Evolutionary conservation across 345 rosid genomes (phyloP).

Genomic region (Hibiscus syriacus): DNA sequence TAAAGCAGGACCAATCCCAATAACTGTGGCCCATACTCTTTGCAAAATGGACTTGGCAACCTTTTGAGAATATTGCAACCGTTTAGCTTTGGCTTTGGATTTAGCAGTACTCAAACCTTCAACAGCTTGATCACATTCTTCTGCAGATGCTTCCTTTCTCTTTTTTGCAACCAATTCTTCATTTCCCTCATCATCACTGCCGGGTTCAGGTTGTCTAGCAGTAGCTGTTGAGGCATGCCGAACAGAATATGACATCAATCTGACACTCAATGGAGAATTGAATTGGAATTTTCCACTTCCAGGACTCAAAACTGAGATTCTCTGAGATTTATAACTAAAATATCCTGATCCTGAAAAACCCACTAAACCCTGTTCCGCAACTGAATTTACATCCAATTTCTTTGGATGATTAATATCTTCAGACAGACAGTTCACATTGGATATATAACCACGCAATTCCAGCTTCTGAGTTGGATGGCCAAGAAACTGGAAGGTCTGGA

Average conservation of each 20-base stretch:
- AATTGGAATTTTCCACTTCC: slow-evolving; percentile 31
- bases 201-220: slow-evolving; percentile 41
- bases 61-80: slow-evolving; percentile 53
- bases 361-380: slow-evolving; percentile 18
- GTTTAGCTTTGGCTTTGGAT: slow-evolving; percentile 83
- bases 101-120: slow-evolving; percentile 74
- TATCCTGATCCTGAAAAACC: slow-evolving; percentile 5
- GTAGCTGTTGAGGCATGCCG: slow-evolving; percentile 49
- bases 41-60: slow-evolving; percentile 41
- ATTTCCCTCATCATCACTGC: slow-evolving; percentile 30
- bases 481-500: slow-evolving; percentile 1
- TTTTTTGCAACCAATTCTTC: slow-evolving; percentile 35
- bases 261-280: slow-evolving; percentile 29
- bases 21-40: slow-evolving; percentile 45
- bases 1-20: slow-evolving; percentile 87
- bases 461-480: slow-evolving; percentile 22
- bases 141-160: slow-evolving; percentile 78
- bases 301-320: slow-evolving; percentile 26
- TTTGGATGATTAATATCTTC: slow-evolving; percentile 14
- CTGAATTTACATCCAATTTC: slow-evolving; percentile 20
- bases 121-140: slow-evolving; percentile 95
- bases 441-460: slow-evolving; percentile 12
- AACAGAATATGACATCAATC: slow-evolving; percentile 30
- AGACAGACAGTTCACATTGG: slow-evolving; percentile 16
- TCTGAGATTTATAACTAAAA: slow-evolving; percentile 18